phyloP scores from a whole-genome alignment of 805 yeast species.

The Saccharomycodes ludwigii region DNA sequence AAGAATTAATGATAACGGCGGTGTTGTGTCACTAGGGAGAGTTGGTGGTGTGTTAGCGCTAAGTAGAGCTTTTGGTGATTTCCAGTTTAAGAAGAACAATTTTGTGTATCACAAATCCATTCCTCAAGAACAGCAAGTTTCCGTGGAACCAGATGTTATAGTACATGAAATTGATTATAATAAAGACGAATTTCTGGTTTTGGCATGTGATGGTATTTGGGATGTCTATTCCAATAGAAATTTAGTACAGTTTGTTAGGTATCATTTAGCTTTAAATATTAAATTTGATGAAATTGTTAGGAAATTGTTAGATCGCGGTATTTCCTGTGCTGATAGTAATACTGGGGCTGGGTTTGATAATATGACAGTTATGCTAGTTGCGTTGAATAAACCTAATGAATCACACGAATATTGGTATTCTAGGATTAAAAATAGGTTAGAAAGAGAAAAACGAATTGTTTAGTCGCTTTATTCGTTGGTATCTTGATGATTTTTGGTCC shows the following conservation, averaged over 20 bases:
- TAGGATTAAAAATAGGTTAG: conserved; percentile 33
- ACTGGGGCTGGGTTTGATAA: conserved; percentile 79
- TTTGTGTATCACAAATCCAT: conserved; percentile 26
- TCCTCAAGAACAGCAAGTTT: conserved; percentile 69
- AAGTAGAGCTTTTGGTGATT: conserved; percentile 83
- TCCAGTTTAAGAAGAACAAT: conserved; percentile 31
- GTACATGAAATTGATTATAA: conserved; percentile 33
- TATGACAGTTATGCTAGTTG: conserved; percentile 64
- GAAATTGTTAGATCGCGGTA: conserved; percentile 49
- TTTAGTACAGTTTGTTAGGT: conserved; percentile 40
- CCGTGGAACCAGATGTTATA: conserved; percentile 67
- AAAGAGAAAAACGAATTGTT: conserved; percentile 19
- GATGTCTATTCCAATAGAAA: conserved; percentile 52
- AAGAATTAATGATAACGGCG: conserved; percentile 87
- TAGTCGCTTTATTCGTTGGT: too few relatives aligned
- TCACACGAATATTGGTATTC: conserved; percentile 47
- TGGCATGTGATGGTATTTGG: conserved; percentile 83
- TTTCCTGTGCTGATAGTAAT: conserved; percentile 55
- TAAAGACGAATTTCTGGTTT: conserved; percentile 53
- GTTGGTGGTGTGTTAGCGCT: conserved; percentile 92
- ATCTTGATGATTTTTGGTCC: too few relatives aligned
- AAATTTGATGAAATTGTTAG: conserved; percentile 47
- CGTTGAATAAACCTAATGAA: conserved; percentile 36
- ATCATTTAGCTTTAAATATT: conserved; percentile 44
- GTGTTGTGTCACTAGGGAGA: conserved; percentile 83